Percentiles rank a stretch among this genome's conserved stretches.
Conservation (phyloP, 129 eudicot species). For the Centaurea solstitialis region DNA sequence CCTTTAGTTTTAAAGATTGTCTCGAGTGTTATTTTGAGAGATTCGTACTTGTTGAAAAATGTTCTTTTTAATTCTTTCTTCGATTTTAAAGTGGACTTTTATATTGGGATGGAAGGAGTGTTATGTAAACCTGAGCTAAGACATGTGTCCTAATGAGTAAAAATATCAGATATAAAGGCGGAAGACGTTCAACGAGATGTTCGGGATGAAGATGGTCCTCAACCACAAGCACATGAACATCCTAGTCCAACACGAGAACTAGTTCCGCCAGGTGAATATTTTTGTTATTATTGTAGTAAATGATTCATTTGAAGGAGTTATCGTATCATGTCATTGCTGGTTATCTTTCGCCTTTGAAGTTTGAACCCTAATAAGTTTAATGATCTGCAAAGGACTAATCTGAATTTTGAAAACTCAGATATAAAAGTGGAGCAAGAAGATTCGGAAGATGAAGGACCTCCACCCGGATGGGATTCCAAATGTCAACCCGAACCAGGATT, state of each 20-base stretch:
- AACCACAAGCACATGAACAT: constrained; percentile 40
- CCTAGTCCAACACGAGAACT: constrained; percentile 2
- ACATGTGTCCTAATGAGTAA: background rate
- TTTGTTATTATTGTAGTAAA: background rate
- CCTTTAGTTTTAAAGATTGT: background rate
- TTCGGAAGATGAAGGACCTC: constrained; percentile 41
- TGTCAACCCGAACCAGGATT: constrained; percentile 19
- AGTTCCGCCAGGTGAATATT: constrained; percentile 28
- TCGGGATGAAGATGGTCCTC: constrained; percentile 51
- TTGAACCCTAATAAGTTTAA: background rate
- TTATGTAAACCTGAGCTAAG: background rate
- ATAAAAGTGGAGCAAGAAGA: constrained; percentile 30
- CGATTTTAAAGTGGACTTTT: background rate
- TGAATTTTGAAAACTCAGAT: constrained; percentile 18
- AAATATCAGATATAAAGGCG: constrained; percentile 27
- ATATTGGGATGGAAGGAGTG: background rate
- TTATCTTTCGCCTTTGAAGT: background rate
- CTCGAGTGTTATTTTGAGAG: background rate
- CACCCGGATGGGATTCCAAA: constrained; percentile 47
- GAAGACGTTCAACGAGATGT: constrained; percentile 33
- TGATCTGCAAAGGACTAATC: constrained; percentile 1
- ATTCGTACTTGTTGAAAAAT: background rate
- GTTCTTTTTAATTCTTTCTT: background rate
- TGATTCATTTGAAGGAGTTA: constrained; percentile 1
- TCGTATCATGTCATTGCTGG: background rate